Percentiles rank a stretch among this genome's conserved stretches.
Evolutionary conservation across 1,284 basidiomycete species (phyloP).

Genomic region (Apiotrichum veenhuisii): DNA sequence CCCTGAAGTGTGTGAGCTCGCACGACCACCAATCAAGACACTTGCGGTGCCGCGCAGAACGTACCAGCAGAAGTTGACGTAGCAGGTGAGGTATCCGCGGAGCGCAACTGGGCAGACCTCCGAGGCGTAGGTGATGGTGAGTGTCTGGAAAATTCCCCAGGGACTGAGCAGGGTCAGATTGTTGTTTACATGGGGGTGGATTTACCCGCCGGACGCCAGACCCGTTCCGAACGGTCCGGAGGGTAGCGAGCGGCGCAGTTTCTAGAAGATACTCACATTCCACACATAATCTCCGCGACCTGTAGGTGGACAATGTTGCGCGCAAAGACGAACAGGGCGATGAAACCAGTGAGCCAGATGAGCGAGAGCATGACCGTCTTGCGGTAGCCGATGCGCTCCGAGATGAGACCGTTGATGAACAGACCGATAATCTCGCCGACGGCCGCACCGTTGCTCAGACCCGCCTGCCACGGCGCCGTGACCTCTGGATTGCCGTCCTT

Average conservation of each 20-base stretch:
- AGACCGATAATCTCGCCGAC: constrained; percentile 51
- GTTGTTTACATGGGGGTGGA: too few relatives aligned
- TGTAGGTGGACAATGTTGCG: constrained; percentile 32
- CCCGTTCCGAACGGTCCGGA: too few relatives aligned
- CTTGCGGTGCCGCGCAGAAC: too few relatives aligned
- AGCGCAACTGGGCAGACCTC: constrained; percentile 47
- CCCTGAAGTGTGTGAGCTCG: constrained; percentile 9
- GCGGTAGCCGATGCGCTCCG: constrained; percentile 48
- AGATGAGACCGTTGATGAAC: constrained; percentile 45
- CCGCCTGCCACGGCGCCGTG: constrained; percentile 53
- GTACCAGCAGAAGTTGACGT: constrained; percentile 45
- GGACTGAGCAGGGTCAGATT: constrained; percentile 32
- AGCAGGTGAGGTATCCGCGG: constrained; percentile 44
- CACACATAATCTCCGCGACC: constrained; percentile 29
- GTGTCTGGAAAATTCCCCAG: constrained; percentile 30
- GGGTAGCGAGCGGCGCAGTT: too few relatives aligned
- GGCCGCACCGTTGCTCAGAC: constrained; percentile 48
- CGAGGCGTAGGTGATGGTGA: constrained; percentile 31
- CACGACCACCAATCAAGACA: too few relatives aligned
- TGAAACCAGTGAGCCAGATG: constrained; percentile 33
- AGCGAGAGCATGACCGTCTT: constrained; percentile 38
- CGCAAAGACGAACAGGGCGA: constrained; percentile 43
- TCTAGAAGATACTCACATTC: too few relatives aligned
- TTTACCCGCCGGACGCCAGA: too few relatives aligned
- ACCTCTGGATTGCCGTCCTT: constrained; percentile 47